phyloP scores from a whole-genome alignment of 2,329 filamentous ascomycete species.

The Paramyrothecium roridum region DNA sequence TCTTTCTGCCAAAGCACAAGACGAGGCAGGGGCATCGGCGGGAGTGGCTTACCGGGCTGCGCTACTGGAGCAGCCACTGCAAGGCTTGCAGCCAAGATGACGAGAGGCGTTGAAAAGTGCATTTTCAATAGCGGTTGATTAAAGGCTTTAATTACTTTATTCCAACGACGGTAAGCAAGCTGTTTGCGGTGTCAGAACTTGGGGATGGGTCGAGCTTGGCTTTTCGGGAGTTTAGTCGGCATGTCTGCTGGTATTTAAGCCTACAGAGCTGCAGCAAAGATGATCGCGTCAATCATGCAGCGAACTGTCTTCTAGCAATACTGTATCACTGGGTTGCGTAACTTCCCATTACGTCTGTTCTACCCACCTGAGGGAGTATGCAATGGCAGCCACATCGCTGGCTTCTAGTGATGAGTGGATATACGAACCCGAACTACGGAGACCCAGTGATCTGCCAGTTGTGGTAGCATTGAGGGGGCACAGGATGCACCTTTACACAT shows the following conservation, averaged over 20 bases:
- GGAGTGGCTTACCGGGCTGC: neutral
- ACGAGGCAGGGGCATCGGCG: neutral
- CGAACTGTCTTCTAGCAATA: neutral
- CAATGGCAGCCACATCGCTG: too few species aligned
- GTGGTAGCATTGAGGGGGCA: too few species aligned
- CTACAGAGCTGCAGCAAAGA: neutral
- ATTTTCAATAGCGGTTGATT: neutral
- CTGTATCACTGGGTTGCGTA: too few species aligned
- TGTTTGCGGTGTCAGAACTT: too few species aligned
- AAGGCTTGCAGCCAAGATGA: neutral
- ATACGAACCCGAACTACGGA: too few species aligned
- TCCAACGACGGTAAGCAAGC: too few species aligned
- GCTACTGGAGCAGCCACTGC: neutral
- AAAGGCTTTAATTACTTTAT: neutral
- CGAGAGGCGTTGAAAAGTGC: neutral
- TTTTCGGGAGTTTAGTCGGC: neutral
- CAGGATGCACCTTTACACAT: neutral
- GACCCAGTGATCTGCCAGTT: too few species aligned
- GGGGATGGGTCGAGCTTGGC: too few species aligned
- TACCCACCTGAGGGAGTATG: too few species aligned
- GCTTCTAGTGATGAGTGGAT: too few species aligned
- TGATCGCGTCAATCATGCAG: neutral
- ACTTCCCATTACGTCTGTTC: too few species aligned
- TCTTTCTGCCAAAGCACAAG: neutral
- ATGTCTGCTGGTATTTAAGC: neutral